Base-by-base conservation (phyloP, 192 early-diverging fungal genomes). In the Podochytrium sp. region DNA sequence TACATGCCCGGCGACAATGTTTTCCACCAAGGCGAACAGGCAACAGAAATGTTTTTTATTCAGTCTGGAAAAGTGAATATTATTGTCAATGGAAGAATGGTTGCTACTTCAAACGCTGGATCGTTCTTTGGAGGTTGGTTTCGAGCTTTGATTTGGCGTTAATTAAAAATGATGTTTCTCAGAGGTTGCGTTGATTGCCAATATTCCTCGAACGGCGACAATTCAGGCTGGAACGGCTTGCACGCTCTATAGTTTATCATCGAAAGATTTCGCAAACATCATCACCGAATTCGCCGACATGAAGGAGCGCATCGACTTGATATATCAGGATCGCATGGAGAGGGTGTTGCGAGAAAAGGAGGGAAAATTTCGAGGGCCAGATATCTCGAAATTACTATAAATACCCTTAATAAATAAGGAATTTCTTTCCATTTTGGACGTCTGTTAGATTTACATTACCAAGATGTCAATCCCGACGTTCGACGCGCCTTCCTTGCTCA, bases 11-110 rank as follows among this genome's bases (percentile, higher is more conserved):
- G 76, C 6, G 77, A 78, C 39, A 49, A 23, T 35, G 62, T 78
- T 12, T 49, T 71, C 14, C 33, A 59, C 34, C 76, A 77, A 51
- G 76, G 72, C 18, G 72, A 77, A 41, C 14, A 50, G 14, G 77
- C 78, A 12, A 79, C 52, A 23, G 77, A 65, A 34, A 78, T 78
- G 77, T 78, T 75, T 57, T 78, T 78, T 71, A 78, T 78, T 34
- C 42, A 71, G 12, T 41, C 70, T 7, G 77, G 77, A 59, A 59
- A 35, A n/a, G 65, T 78, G 6, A 60, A 68, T 2, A 71, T 78
- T 35, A 27, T 76, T 23, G 77, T 78, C 29, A 70, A 78, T 66
- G 64, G 51, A 2, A 79, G 75, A 50, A 12, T 35, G 3, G 75
- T 78, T 2, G 76, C 65, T 14, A 30, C 55, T 30, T 37, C 61